Conservation (phyloP, 2,329 filamentous ascomycete species). For the Fusarium protoensiforme region DNA sequence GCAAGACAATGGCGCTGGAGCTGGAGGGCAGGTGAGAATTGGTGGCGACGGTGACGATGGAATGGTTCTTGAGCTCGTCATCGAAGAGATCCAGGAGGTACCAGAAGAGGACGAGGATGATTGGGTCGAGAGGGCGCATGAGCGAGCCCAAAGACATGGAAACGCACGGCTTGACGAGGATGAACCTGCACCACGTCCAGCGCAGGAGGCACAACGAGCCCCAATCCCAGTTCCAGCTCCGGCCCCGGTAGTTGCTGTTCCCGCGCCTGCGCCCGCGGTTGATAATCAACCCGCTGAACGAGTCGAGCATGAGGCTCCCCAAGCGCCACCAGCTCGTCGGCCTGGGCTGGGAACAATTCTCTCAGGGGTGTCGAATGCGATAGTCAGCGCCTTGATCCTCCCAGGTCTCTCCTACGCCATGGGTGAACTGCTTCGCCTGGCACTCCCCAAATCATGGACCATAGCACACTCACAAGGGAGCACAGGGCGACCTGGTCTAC, state of each 20-base stretch:
- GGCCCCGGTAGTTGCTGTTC: neutral
- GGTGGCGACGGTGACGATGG: conserved; percentile 40
- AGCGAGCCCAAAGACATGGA: conserved; percentile 20
- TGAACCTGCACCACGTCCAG: neutral
- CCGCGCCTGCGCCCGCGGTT: neutral
- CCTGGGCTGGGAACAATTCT: conserved; percentile 52
- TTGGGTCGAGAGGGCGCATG: conserved; percentile 34
- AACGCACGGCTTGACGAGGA: conserved; percentile 9
- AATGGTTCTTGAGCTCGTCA: conserved; percentile 49
- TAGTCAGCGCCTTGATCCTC: conserved; percentile 74
- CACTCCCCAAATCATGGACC: conserved; percentile 77
- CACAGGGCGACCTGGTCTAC: conserved; percentile 67
- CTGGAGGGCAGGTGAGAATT: conserved; percentile 26
- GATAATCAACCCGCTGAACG: conserved; percentile 4
- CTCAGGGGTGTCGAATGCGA: conserved; percentile 58
- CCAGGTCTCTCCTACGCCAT: conserved; percentile 83
- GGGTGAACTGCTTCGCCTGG: conserved; percentile 77
- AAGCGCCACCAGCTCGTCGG: conserved; percentile 48
- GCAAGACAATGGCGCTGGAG: conserved; percentile 26
- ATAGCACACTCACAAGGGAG: conserved; percentile 45
- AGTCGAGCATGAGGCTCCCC: conserved; percentile 47
- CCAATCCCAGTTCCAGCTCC: conserved; percentile 1
- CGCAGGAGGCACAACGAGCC: conserved; percentile 1
- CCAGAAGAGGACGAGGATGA: conserved; percentile 56
- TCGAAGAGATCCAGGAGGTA: conserved; percentile 52